These are phyloP conservation scores for Diaporthe eres DNA, from an alignment of 2,329 filamentous ascomycete species.

Conservation along the genomic window DNA sequence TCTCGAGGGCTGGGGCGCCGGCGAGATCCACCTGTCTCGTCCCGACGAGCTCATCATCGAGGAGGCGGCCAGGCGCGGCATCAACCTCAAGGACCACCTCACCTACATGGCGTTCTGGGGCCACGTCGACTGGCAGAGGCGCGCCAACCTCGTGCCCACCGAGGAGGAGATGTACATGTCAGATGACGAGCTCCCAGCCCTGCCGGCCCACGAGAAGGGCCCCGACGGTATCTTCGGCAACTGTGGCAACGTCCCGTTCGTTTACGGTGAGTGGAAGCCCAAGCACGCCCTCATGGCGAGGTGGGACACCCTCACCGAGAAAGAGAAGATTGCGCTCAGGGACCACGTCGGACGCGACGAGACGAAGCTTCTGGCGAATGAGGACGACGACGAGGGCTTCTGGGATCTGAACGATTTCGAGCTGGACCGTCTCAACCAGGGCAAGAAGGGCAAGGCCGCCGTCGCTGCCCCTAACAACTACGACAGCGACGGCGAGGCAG, in stretches of 20 bases:
- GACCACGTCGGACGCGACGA: constrained; percentile 49
- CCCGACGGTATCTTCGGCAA: constrained; percentile 38
- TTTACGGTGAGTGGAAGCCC: constrained; percentile 56
- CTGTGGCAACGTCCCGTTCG: constrained; percentile 53
- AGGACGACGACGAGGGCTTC: constrained; percentile 38
- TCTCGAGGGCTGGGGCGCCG: constrained; percentile 70
- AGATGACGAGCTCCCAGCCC: constrained; percentile 57
- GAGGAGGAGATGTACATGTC: constrained; percentile 66
- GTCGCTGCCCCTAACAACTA: neutral
- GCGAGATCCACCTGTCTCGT: constrained; percentile 61
- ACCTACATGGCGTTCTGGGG: constrained; percentile 75
- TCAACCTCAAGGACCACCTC: constrained; percentile 68
- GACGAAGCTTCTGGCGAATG: constrained; percentile 42
- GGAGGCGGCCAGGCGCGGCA: constrained; percentile 66
- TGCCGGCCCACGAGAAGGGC: constrained; percentile 36
- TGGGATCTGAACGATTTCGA: constrained; percentile 24
- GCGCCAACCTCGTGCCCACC: constrained; percentile 64
- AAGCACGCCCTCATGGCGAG: constrained; percentile 62
- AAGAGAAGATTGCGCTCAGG: constrained; percentile 56
- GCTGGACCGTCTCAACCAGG: neutral
- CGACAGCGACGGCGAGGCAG: neutral
- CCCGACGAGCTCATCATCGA: constrained; percentile 71
- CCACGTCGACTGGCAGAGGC: constrained; percentile 66
- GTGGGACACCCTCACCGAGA: constrained; percentile 55
- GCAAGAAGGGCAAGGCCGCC: neutral